Evolutionary conservation across 176 grass and related monocot species (phyloP).

Genomic region (Bonia amplexicaulis): DNA sequence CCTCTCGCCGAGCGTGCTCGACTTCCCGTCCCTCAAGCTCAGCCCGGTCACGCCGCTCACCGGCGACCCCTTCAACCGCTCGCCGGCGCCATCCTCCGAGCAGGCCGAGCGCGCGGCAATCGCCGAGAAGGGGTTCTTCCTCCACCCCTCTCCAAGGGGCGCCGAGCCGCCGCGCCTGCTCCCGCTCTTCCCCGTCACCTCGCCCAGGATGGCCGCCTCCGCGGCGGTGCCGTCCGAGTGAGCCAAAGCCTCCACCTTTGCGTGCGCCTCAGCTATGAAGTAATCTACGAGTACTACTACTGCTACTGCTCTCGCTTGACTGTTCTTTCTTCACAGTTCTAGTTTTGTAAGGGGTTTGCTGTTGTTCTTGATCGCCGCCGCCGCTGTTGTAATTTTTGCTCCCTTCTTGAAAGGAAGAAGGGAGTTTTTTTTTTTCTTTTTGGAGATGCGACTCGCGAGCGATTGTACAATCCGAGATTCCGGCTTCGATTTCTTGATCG

Average conservation of each 20-base stretch:
- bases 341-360: constrained; percentile 16
- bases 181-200: constrained; percentile 82
- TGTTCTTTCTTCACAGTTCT: constrained; percentile 7
- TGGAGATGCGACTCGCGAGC: constrained; percentile 2
- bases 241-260: not conserved
- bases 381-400: constrained; percentile 52
- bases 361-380: constrained; percentile 2
- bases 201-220: constrained; percentile 52
- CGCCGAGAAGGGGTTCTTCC: constrained; percentile 77
- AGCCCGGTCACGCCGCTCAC: constrained; percentile 86
- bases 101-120: constrained; percentile 78
- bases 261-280: not conserved
- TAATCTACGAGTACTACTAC: not conserved
- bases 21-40: constrained; percentile 79
- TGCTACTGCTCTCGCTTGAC: not conserved
- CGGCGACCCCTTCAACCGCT: constrained; percentile 63
- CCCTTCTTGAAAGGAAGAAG: constrained; percentile 21
- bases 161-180: constrained; percentile 77
- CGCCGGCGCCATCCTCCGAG: constrained; percentile 48
- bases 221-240: constrained; percentile 25
- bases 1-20: constrained; percentile 88
- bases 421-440: not conserved
- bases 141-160: constrained; percentile 80
- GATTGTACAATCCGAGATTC: constrained; percentile 12
- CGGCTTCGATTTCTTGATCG: constrained; percentile 21